Evolutionary conservation across 108 stramenopile species (phyloP).

Genomic region (Heterococcus sp.): DNA sequence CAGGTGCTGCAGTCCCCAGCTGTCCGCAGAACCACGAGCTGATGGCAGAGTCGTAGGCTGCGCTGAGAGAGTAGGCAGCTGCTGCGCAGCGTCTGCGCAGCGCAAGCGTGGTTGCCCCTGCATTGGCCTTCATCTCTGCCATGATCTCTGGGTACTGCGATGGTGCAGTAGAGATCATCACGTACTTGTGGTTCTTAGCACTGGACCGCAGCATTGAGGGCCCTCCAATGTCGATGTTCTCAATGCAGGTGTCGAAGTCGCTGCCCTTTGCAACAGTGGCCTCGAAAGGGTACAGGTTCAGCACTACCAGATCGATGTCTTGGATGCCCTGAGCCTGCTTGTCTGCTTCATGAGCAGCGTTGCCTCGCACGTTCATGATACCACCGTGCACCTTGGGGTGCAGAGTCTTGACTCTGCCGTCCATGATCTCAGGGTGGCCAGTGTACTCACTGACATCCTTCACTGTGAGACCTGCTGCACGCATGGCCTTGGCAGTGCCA

Average conservation of each 20-base stretch:
- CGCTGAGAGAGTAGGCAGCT: slow-evolving; percentile 82
- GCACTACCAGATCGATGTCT: slow-evolving; percentile 89
- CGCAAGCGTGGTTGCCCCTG: slow-evolving; percentile 75
- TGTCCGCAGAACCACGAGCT: slow-evolving; percentile 73
- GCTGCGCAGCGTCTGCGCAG: slow-evolving; percentile 80
- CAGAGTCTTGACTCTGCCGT: slow-evolving; percentile 97
- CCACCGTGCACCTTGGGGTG: slow-evolving; percentile 98
- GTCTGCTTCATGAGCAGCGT: slow-evolving; percentile 77
- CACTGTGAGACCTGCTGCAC: slow-evolving; percentile 1
- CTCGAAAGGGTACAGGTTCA: slow-evolving; percentile 97
- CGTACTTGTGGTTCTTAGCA: slow-evolving; percentile 95
- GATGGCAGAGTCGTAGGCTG: slow-evolving; percentile 87
- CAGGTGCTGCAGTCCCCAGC: slow-evolving; percentile 50
- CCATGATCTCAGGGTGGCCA: slow-evolving; percentile 85
- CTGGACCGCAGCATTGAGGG: slow-evolving; percentile 94
- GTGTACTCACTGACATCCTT: slow-evolving; percentile 80
- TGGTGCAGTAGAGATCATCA: slow-evolving; percentile 83
- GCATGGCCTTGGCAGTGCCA: slow-evolving; percentile 77
- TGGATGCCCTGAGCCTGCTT: slow-evolving; percentile 84
- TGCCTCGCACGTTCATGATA: slow-evolving; percentile 87
- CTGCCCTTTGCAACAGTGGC: slow-evolving; percentile 81
- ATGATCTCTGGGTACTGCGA: slow-evolving; percentile 79
- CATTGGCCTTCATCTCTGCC: slow-evolving; percentile 67
- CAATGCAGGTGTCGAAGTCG: slow-evolving; percentile 88
- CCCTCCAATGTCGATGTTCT: slow-evolving; percentile 99